Evolutionary conservation across 2,329 filamentous ascomycete genomes (phyloP), one percentile per base, ranked within the genome.

Genomic region (Chrysosphaeria jannelii): DNA sequence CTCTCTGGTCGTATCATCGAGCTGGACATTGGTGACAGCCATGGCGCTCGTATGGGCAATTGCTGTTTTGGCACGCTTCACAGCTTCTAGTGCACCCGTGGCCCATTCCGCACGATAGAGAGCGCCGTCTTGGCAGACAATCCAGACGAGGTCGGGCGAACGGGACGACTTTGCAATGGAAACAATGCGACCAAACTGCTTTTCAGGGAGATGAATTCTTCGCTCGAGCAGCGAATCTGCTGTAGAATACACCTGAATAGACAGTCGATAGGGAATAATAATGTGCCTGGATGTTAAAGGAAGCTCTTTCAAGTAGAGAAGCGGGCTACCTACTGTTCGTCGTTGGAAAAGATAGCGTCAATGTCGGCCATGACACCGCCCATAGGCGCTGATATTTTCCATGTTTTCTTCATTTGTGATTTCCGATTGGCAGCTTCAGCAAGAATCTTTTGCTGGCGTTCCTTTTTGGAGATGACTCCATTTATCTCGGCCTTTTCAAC

Each of bases 191-290:
- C 27, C 40, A 27, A 20, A 27, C 29, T 18, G 37, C 21, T 40
- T 30, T n/a, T 34, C 29, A 6, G 33, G 48, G 32, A 67, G 47
- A 8, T 57, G 47, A 23, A 91, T 66, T 26, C 64, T 61, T 33
- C 75, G 65, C 21, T 75, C 51, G 12, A 88, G 58, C 23, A 88
- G 57, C 2, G 85, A 93, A 25, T 76, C 78, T 31, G 60, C 51
- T 14, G 74, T 61, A 2, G 72, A 71, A 43, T 85, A 89, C 13
- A 90, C 56, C 39, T 78, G 70, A 25, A 91, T 51, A 7, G 68
- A 67, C 14, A 60, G 66, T 29, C 65, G 58, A 36, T 75, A 74
- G 15, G 68, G 60, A 26, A 89, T 42, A 27, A 91, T 64, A 19
- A 91, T 40, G 42, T 68, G 57, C 38, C 74, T 27, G 18, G 6